Evolutionary conservation across 345 rosid genomes (phyloP), one percentile per base, ranked within the genome.

Genomic region (Rhodamnia rubescens): DNA sequence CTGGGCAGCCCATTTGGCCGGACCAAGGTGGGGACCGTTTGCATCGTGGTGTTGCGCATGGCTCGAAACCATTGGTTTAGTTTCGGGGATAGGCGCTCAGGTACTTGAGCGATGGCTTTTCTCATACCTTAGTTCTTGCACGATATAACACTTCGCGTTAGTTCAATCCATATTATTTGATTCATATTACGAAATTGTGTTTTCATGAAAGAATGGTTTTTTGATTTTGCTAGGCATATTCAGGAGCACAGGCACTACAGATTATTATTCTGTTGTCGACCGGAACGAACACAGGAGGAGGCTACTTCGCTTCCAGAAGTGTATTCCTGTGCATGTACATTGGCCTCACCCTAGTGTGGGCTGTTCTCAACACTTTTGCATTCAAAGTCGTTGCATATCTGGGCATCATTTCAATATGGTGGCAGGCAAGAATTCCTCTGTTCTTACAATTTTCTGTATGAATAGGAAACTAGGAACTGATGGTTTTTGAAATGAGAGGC

Each of bases 21-120:
- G 88, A 26, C 88, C 86, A 7, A 81, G 61, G 29, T 87, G 87
- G 88, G 86, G 85, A 12, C 87, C 87, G 26, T 85, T 87, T 22
- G 85, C 88, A 22, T 87, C 87, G 3, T 87, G 88, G 88, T 87
- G 84, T 36, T 84, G 86, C 15, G 87, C 85, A 22, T 84, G 88
- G 88, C 82, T 84, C 7, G 86, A 84, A 69, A 74, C 85, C 47
- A 86, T 86, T 6, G 88, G 88, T 18, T 75, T 86, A 26, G 83
- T 83, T 75, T 83, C 85, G 7, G 88, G 85, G 8, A 86, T 83
- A 40, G 85, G 88, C 27, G 83, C 85, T 24, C 85, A 83, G 88
- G 88, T 86, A 53, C 29, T 83, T 54, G 16, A 29, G 20, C 20
- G 44, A 69, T 2, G 44, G 29, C 36, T 51, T 82, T 53, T 13